phyloP scores from a whole-genome alignment of 768 basidiomycete genomes.

The Lactarius quietus region DNA sequence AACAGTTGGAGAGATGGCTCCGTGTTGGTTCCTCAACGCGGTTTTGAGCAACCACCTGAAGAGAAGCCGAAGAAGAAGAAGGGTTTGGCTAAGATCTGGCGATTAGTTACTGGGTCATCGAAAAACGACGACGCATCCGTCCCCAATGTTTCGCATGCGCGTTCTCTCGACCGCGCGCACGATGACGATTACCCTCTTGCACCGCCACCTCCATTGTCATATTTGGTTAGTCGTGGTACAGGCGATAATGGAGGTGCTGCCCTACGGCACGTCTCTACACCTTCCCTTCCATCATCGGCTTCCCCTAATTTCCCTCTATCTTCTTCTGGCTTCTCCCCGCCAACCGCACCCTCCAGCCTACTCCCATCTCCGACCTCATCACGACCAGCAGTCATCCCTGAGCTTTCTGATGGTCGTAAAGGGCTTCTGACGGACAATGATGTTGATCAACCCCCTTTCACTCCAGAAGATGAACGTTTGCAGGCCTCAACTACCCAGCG shows the following conservation, averaged over 20 bases:
- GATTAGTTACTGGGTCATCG: constrained; percentile 58
- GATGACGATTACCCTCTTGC: constrained; percentile 78
- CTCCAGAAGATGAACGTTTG: constrained; percentile 22
- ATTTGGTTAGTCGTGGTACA: constrained; percentile 63
- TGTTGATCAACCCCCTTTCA: constrained; percentile 34
- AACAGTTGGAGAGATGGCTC: constrained; percentile 26
- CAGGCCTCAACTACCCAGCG: constrained; percentile 6
- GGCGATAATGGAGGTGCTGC: constrained; percentile 52
- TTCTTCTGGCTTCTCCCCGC: constrained; percentile 64
- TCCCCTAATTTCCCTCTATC: constrained; percentile 54
- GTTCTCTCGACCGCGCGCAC: constrained; percentile 37
- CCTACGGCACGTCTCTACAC: constrained; percentile 63
- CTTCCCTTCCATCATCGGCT: constrained; percentile 58
- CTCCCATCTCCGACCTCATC: constrained; percentile 75
- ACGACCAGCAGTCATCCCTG: constrained; percentile 56
- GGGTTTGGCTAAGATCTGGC: constrained; percentile 79
- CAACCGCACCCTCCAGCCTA: constrained; percentile 71
- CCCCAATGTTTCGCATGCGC: constrained; percentile 35
- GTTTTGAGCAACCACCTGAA: constrained; percentile 26
- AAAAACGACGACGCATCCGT: constrained; percentile 37
- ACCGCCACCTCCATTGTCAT: constrained; percentile 89
- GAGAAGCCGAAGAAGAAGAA: constrained; percentile 72
- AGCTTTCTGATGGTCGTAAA: constrained; percentile 44
- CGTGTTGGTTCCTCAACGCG: constrained; percentile 9
- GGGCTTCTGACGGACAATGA: constrained; percentile 43